Evolutionary conservation across 225 moss, liverwort and hornwort genomes (phyloP).

Genomic region (Polytrichum formosum): DNA sequence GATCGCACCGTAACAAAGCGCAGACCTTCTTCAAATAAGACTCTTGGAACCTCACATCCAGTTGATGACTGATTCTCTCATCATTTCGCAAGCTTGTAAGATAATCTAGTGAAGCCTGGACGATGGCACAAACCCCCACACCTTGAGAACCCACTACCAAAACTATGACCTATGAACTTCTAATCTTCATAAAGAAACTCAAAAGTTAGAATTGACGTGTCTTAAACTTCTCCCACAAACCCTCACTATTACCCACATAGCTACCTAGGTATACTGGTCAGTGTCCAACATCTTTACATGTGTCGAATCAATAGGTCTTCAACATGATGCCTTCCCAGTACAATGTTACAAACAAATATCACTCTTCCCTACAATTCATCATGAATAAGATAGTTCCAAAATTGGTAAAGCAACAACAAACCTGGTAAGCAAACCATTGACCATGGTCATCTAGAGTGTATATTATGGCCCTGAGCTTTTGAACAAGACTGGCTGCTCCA

Average conservation of each 20-base stretch:
- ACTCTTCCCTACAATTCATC: not conserved
- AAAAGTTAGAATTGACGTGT: too few species aligned
- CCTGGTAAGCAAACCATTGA: slow-evolving; percentile 99
- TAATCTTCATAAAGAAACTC: too few species aligned
- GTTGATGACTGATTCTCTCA: slow-evolving; percentile 92
- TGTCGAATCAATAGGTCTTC: too few species aligned
- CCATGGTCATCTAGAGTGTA: slow-evolving; percentile 98
- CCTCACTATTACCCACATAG: too few species aligned
- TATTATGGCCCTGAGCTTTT: slow-evolving; percentile 91
- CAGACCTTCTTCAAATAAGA: slow-evolving; percentile 93
- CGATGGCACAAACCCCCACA: not conserved
- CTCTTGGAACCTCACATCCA: slow-evolving; percentile 98
- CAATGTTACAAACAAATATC: not conserved
- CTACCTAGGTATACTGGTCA: too few species aligned
- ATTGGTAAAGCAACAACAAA: slow-evolving; percentile 12
- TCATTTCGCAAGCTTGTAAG: slow-evolving; percentile 85
- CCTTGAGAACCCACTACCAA: too few species aligned
- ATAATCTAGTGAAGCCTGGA: slow-evolving; percentile 76
- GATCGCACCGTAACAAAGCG: slow-evolving; percentile 60
- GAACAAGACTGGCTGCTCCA: slow-evolving; percentile 93
- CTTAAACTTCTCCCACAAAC: too few species aligned
- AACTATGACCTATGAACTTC: too few species aligned
- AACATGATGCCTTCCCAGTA: too few species aligned
- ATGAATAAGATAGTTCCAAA: not conserved
- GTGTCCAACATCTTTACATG: too few species aligned